A percentile compares a stretch with the other conserved stretches of the same genome.
These are phyloP conservation scores for Phytophthora melonis DNA, from an alignment of 352 stramenopile species.

Conservation along the genomic window DNA sequence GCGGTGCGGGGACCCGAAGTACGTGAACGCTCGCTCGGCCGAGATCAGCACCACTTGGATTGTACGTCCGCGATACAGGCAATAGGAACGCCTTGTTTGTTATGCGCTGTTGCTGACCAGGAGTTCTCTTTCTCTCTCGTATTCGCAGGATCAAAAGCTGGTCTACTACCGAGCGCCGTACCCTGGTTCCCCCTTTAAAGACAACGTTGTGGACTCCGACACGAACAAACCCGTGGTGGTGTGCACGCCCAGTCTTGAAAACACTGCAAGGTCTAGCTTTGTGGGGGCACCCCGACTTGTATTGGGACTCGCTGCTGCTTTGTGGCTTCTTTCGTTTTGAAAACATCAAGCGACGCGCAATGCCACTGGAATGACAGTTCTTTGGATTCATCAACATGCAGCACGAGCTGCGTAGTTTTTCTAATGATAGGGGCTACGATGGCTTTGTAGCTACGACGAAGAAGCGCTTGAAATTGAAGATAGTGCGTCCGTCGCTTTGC, in stretches of 20 bases:
- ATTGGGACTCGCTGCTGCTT: slow-evolving; percentile 11
- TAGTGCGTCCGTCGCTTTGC: slow-evolving; percentile 59
- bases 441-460: slow-evolving; percentile 66
- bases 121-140: not conserved
- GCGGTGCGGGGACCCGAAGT: slow-evolving; percentile 84
- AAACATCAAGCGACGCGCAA: too few species aligned
- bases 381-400: too few species aligned
- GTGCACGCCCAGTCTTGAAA: slow-evolving; percentile 87
- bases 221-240: slow-evolving; percentile 79
- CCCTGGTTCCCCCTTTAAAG: slow-evolving; percentile 81
- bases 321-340: slow-evolving; percentile 6
- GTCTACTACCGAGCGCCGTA: slow-evolving; percentile 86
- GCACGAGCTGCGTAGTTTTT: not conserved
- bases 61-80: slow-evolving; percentile 40
- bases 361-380: too few species aligned
- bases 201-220: slow-evolving; percentile 75
- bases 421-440: not conserved
- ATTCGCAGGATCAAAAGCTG: slow-evolving; percentile 59
- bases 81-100: too few species aligned
- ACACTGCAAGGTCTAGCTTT: slow-evolving; percentile 31
- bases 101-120: not conserved
- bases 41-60: slow-evolving; percentile 72
- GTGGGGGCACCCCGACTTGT: not conserved
- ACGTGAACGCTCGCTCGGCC: slow-evolving; percentile 70
- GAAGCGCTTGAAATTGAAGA: slow-evolving; percentile 80